Conservation (phyloP, 1,139 yeast species). For the Saccharomyces hybrid region DNA sequence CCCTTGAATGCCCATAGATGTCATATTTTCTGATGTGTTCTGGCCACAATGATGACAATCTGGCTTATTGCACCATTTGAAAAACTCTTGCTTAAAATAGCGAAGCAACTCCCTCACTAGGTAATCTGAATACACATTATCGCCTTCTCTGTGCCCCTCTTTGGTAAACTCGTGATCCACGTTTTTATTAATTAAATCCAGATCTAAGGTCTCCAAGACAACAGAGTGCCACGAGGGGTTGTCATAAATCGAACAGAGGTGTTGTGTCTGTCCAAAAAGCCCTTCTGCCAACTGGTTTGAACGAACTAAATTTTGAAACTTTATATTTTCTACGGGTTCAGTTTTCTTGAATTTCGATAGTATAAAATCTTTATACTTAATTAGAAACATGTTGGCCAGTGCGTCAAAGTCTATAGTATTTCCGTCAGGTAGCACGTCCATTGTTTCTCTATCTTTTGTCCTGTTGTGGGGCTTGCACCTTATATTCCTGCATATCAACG, state of each 20-base stretch:
- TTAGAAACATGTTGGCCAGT: constrained; percentile 21
- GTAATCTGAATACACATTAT: constrained; percentile 56
- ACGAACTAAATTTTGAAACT: constrained; percentile 5
- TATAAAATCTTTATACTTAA: constrained; percentile 18
- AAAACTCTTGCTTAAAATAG: constrained; percentile 77
- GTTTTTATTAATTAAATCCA: constrained; percentile 32
- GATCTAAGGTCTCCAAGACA: constrained; percentile 34
- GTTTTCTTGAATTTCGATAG: constrained; percentile 12
- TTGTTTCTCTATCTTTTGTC: background rate
- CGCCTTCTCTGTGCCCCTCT: constrained; percentile 29
- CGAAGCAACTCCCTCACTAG: constrained; percentile 59
- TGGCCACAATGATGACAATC: constrained; percentile 51
- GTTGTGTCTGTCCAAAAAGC: constrained; percentile 13
- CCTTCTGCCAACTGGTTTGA: constrained; percentile 21
- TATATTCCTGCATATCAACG: background rate
- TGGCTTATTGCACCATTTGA: constrained; percentile 75
- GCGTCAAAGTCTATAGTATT: background rate
- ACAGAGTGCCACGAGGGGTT: constrained; percentile 27
- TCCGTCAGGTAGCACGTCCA: background rate
- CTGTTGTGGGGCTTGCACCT: background rate
- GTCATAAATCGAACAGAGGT: constrained; percentile 26
- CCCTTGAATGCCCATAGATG: constrained; percentile 30
- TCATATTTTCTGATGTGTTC: constrained; percentile 28
- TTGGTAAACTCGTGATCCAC: constrained; percentile 28
- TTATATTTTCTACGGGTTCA: background rate